Percentiles rank a stretch among this genome's conserved stretches.
Conservation (phyloP, 768 basidiomycete species). For the Leucogyrophana mollusca region DNA sequence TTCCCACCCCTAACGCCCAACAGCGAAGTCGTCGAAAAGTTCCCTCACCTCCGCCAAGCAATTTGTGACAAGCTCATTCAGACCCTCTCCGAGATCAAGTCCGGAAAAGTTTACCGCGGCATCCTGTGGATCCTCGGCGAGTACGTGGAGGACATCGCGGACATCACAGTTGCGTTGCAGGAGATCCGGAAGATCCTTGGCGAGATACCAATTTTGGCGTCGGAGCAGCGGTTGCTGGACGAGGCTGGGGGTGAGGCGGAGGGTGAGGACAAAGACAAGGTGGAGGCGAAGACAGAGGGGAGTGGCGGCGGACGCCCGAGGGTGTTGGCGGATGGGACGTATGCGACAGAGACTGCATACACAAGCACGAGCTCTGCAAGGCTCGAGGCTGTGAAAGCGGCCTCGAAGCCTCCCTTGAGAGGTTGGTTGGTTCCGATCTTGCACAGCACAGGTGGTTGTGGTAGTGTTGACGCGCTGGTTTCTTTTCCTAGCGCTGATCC, state of each 20-base stretch:
- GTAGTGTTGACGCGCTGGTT: background rate
- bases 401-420: constrained; percentile 87
- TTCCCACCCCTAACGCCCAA: constrained; percentile 1
- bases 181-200: constrained; percentile 86
- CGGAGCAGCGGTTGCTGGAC: constrained; percentile 81
- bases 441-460: background rate
- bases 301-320: constrained; percentile 57
- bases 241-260: constrained; percentile 62
- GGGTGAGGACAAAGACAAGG: constrained; percentile 42
- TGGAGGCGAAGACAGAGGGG: constrained; percentile 37
- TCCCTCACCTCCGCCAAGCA: constrained; percentile 78
- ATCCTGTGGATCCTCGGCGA: constrained; percentile 99
- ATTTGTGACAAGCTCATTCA: constrained; percentile 84
- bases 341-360: constrained; percentile 95
- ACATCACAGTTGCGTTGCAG: constrained; percentile 70
- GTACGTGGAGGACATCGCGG: constrained; percentile 68
- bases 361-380: constrained; percentile 58
- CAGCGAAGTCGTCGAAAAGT: constrained; percentile 96
- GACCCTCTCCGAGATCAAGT: constrained; percentile 85
- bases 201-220: constrained; percentile 95
- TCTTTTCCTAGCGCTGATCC: constrained; percentile 64
- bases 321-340: constrained; percentile 94
- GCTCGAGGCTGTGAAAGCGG: constrained; percentile 81
- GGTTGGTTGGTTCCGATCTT: constrained; percentile 43
- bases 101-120: constrained; percentile 95